These are phyloP conservation scores for Eudorina sp. DNA, from an alignment of 139 green algal genomes.

Conservation along the genomic window DNA sequence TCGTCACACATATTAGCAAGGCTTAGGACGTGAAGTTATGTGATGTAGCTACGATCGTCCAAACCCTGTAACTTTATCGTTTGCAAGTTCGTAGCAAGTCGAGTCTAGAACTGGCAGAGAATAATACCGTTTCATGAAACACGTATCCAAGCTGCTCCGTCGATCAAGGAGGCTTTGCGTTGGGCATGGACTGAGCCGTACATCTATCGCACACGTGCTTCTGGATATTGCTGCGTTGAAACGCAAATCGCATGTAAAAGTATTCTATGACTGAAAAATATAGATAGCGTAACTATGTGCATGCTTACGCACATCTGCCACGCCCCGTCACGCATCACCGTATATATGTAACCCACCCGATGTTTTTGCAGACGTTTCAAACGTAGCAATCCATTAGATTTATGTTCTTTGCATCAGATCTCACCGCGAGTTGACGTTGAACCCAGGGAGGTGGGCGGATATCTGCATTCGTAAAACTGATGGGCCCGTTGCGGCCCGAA, in stretches of 20 bases:
- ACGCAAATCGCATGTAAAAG: too few species aligned
- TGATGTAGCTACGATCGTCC: neutral
- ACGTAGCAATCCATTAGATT: neutral
- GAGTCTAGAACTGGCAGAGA: neutral
- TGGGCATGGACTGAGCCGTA: too few species aligned
- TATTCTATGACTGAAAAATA: too few species aligned
- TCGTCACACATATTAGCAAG: neutral
- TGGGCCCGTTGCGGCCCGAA: too few species aligned
- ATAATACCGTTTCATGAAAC: neutral
- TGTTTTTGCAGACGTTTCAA: too few species aligned
- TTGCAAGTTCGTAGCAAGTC: neutral
- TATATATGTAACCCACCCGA: too few species aligned
- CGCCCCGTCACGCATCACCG: too few species aligned
- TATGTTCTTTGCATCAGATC: neutral
- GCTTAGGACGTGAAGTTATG: neutral
- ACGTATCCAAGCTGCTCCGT: neutral
- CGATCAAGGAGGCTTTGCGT: neutral
- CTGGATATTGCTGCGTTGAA: neutral
- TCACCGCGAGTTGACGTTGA: too few species aligned
- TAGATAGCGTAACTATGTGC: too few species aligned
- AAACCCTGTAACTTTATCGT: neutral
- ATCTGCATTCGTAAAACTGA: too few species aligned
- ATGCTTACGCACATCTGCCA: too few species aligned
- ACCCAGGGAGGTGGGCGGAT: too few species aligned
- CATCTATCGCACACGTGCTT: conserved; percentile 8